phyloP scores from a whole-genome alignment of 2,329 filamentous ascomycete species.

The Aspergillus sp. region DNA sequence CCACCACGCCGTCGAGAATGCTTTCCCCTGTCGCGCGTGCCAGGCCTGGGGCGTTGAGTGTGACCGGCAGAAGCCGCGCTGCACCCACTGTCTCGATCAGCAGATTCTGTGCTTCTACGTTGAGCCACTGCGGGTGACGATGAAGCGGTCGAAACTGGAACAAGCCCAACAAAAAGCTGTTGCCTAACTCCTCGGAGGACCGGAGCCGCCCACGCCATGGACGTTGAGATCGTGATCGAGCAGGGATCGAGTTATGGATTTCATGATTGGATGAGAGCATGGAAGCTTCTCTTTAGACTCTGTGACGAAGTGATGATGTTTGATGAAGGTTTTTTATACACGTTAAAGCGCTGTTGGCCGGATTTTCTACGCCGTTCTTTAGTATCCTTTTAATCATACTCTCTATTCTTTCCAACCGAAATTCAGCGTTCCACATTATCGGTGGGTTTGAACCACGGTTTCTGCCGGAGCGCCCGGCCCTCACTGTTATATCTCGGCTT shows the following conservation, averaged over 20 bases:
- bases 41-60: constrained; percentile 27
- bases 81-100: constrained; percentile 31
- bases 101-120: constrained; percentile 37
- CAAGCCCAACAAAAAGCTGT: neutral
- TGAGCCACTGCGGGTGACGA: constrained; percentile 21
- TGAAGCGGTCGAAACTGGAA: constrained; percentile 15
- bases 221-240: neutral
- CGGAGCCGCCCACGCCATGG: neutral
- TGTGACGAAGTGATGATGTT: neutral
- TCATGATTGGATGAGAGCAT: neutral
- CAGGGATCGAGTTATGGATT: neutral
- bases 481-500: no score
- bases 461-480: no score
- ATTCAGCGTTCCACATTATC: neutral
- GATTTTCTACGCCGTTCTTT: neutral
- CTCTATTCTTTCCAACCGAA: neutral
- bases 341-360: neutral
- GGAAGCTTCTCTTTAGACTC: neutral
- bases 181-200: no score
- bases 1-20: neutral
- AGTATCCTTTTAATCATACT: neutral
- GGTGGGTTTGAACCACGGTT: neutral
- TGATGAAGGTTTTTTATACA: neutral
- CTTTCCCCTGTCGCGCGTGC: constrained; percentile 27
- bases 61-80: constrained; percentile 30